These are phyloP conservation scores for Mediolabrus comicus DNA, from an alignment of 108 stramenopile species.

Conservation along the genomic window DNA sequence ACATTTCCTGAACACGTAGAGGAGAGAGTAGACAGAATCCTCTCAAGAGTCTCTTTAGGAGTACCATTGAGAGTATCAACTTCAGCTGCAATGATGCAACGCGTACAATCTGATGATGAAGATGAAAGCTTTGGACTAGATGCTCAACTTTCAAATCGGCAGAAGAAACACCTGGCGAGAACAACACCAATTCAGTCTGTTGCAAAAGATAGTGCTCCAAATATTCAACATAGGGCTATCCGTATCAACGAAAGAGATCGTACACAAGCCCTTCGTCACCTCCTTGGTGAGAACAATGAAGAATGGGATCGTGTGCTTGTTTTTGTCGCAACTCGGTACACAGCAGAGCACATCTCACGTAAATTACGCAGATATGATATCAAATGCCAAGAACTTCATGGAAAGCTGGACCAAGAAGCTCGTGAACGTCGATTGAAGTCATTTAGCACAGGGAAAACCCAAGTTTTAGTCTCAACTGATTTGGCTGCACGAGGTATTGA, in stretches of 20 bases:
- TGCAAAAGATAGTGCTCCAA: conserved; percentile 57
- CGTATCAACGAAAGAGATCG: conserved; percentile 60
- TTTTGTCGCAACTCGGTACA: conserved; percentile 88
- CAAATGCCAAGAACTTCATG: conserved; percentile 86
- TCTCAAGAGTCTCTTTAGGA: conserved; percentile 64
- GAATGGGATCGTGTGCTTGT: conserved; percentile 86
- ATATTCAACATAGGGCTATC: conserved; percentile 66
- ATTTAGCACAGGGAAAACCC: conserved; percentile 74
- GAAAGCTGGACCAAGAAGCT: conserved; percentile 92
- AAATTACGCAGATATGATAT: conserved; percentile 79
- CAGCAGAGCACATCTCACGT: conserved; percentile 77
- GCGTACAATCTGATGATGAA: conserved; percentile 28
- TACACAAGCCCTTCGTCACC: conserved; percentile 58
- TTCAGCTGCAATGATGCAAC: conserved; percentile 45
- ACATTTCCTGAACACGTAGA: conserved; percentile 92
- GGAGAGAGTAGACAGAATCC: conserved; percentile 76
- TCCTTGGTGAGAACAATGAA: conserved; percentile 52
- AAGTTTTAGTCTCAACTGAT: conserved; percentile 93
- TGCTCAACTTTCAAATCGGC: not conserved
- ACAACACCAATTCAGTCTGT: conserved; percentile 33
- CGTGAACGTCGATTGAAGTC: conserved; percentile 77
- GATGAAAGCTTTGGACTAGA: conserved; percentile 12
- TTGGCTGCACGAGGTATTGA: conserved; percentile 96
- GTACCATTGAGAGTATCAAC: conserved; percentile 60
- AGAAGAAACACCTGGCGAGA: conserved; percentile 31